Evolutionary conservation across 129 eudicot species (phyloP), one percentile per base, ranked within the genome.

Genomic region (Escallonia herrerae): DNA sequence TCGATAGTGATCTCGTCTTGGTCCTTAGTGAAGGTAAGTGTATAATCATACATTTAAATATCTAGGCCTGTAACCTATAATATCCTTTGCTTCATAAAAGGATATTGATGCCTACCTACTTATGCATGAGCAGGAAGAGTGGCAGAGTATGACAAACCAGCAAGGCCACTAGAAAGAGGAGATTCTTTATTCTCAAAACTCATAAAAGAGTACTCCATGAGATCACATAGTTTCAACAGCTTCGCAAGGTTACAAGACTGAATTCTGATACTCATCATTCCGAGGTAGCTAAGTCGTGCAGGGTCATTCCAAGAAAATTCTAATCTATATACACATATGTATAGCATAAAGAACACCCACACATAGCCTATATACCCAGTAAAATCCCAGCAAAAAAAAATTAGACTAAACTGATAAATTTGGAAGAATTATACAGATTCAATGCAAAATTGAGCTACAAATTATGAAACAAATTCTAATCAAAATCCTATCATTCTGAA

Each of bases 1-100:
- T 93, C 47, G 95, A 93, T 70, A 89, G 96, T n/a, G 97, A 90
- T 78, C 82, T 84, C 10, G 97, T 90, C 59, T 81, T 87, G 80
- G 95, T n/a, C n/a, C n/a, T n/a, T n/a, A n/a, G n/a, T n/a, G n/a
- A n/a, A n/a, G n/a, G n/a, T n/a, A n/a, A n/a, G n/a, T n/a, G n/a
- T n/a, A n/a, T n/a, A n/a, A n/a, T n/a, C n/a, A n/a, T n/a, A n/a
- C n/a, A n/a, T n/a, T 90, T 90, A 87, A 81, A 77, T 49, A 48
- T 40, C 4, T 40, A 6, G 5, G 40, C 14, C 5, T 65, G 57
- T 51, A 39, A 62, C 37, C 9, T 42, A 5, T 48, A n/a, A 3
- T 6, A 3, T 53, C 15, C 6, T n/a, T n/a, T n/a, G n/a, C n/a
- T n/a, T n/a, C n/a, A n/a, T n/a, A n/a, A n/a, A n/a, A n/a, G 39